Evolutionary conservation across 179 eudicot genomes (phyloP).

Genomic region (Vitellaria paradoxa): DNA sequence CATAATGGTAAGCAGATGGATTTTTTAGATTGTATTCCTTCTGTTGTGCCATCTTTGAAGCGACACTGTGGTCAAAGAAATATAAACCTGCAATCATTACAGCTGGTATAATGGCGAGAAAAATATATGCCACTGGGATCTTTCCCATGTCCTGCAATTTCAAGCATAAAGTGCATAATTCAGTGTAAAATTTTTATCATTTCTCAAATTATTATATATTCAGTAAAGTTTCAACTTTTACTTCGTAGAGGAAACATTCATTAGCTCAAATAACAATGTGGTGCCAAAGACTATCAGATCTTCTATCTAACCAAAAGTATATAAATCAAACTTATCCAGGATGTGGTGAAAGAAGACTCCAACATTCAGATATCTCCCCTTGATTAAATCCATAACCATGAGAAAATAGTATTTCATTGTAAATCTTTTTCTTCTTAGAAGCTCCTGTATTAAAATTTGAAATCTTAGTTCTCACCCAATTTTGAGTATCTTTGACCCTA

Average conservation of each 20-base stretch:
- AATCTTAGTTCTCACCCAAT: no score
- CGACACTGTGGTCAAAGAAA: constrained; percentile 62
- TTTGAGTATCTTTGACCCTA: no score
- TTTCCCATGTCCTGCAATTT: constrained; percentile 51
- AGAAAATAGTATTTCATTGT: no score
- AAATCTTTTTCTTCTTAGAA: no score
- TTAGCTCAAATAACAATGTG: constrained; percentile 4
- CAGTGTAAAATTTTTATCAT: not conserved
- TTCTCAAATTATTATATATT: not conserved
- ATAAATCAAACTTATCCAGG: not conserved
- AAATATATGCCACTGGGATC: constrained; percentile 38
- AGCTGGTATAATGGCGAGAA: constrained; percentile 52
- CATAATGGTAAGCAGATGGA: constrained; percentile 54
- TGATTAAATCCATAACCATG: no score
- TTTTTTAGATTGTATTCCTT: constrained; percentile 53
- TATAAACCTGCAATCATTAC: constrained; percentile 57
- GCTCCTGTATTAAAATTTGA: no score
- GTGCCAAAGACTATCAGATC: not conserved
- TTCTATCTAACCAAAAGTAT: not conserved
- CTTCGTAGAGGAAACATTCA: not conserved
- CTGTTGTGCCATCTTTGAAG: constrained; percentile 58
- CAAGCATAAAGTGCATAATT: constrained; percentile 1
- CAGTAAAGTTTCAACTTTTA: constrained; percentile 1
- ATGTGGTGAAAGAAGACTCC: not conserved
- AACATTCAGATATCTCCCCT: no score